Percentiles rank a stretch among this genome's conserved stretches.
Evolutionary conservation across 1,139 yeast species (phyloP).

Genomic region (Diutina catenulata): DNA sequence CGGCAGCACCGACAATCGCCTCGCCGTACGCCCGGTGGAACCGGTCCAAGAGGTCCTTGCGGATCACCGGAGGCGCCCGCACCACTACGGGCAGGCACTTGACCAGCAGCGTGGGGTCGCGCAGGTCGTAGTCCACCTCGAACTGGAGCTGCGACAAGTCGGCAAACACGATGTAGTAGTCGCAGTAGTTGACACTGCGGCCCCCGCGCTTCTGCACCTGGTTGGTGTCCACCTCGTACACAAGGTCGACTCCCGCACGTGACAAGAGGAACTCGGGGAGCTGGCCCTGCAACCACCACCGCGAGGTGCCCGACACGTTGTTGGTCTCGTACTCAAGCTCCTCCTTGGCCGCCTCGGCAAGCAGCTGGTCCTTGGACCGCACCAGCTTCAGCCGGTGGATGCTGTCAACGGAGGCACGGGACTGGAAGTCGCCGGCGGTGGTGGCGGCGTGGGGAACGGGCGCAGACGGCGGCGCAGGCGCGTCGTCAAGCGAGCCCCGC

Average conservation of each 20-base stretch:
- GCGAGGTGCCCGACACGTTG: constrained; percentile 21
- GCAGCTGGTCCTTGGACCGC: constrained; percentile 5
- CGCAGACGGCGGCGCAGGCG: no score
- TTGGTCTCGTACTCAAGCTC: constrained; percentile 22
- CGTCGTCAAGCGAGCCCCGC: no score
- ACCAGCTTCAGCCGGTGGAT: constrained; percentile 5
- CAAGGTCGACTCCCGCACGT: constrained; percentile 34
- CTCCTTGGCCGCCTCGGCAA: constrained; percentile 18
- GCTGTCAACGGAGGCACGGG: not conserved
- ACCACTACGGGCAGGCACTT: constrained; percentile 29
- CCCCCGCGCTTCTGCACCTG: constrained; percentile 47
- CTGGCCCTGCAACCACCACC: constrained; percentile 58
- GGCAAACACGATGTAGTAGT: constrained; percentile 61
- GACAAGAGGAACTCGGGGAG: constrained; percentile 45
- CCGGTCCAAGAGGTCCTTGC: constrained; percentile 38
- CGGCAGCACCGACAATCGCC: constrained; percentile 29
- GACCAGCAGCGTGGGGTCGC: constrained; percentile 45
- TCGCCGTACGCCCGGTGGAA: constrained; percentile 37
- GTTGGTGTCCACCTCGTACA: constrained; percentile 57
- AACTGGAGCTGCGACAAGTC: constrained; percentile 61
- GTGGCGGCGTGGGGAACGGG: not conserved
- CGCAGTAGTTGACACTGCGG: constrained; percentile 38
- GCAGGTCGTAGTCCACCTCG: constrained; percentile 42
- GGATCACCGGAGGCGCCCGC: constrained; percentile 35
- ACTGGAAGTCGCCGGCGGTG: not conserved